Conservation (phyloP, 2,329 filamentous ascomycete species). For the Westerdykella aurantiaca region DNA sequence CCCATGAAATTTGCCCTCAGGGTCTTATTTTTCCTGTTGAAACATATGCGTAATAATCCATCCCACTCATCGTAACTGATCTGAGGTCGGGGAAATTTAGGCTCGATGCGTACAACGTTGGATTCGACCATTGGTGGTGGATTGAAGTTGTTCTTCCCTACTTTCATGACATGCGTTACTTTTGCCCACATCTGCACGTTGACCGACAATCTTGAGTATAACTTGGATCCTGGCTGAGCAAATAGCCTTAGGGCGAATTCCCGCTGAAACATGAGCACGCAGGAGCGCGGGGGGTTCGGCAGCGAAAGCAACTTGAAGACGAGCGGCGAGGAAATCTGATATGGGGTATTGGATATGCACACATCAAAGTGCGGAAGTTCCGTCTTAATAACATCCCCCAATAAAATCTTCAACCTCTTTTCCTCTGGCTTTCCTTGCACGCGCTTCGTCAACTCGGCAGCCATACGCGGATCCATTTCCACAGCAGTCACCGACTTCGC, state of each 20-base stretch:
- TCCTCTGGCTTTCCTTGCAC: slow-evolving; percentile 78
- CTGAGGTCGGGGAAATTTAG: slow-evolving; percentile 76
- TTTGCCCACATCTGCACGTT: slow-evolving; percentile 91
- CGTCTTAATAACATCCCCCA: slow-evolving; percentile 90
- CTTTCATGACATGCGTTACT: slow-evolving; percentile 74
- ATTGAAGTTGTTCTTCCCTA: slow-evolving; percentile 93
- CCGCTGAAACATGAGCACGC: slow-evolving; percentile 92
- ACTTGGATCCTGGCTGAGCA: slow-evolving; percentile 77
- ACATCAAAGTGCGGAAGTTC: slow-evolving; percentile 71
- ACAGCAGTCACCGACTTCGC: slow-evolving; percentile 80
- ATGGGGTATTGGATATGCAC: slow-evolving; percentile 73
- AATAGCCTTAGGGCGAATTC: slow-evolving; percentile 90
- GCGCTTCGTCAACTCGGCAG: slow-evolving; percentile 86
- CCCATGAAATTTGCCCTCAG: slow-evolving; percentile 75
- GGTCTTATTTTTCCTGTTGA: slow-evolving; percentile 87
- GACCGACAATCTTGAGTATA: slow-evolving; percentile 85
- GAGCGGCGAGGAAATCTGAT: slow-evolving; percentile 80
- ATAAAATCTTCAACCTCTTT: slow-evolving; percentile 76
- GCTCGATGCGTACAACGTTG: slow-evolving; percentile 82
- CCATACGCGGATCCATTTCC: slow-evolving; percentile 94
- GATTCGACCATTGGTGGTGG: slow-evolving; percentile 90
- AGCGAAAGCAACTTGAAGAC: slow-evolving; percentile 86
- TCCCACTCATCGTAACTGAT: slow-evolving; percentile 96
- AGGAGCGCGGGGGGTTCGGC: slow-evolving; percentile 72
- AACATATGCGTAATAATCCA: slow-evolving; percentile 74